Base-by-base conservation (phyloP, 1,139 yeast genomes). In the Scheffersomyces parashehatae region DNA sequence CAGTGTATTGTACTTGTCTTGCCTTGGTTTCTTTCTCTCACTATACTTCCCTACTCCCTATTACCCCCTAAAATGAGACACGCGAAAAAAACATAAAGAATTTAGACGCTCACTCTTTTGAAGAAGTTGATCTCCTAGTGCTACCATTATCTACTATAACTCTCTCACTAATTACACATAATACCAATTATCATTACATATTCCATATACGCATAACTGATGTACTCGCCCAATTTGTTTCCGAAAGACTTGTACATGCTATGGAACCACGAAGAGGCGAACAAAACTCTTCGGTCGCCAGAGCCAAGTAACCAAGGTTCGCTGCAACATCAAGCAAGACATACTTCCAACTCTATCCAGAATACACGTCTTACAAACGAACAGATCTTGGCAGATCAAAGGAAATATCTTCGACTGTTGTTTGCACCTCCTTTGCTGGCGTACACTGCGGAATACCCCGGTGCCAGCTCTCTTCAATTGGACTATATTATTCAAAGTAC, bases 391-490 rank as follows among this genome's bases (percentile, higher is more conserved):
- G 63, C 59, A 24, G 63, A 60, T 10, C 63, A 60, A 13, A 38
- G 53, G 8, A 51, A 47, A 42, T 51, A 52, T 41, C 45, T 54
- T 13, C 53, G 59, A 26, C 58, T 44, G 51, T 48, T 60, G 35
- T 71, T 65, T 52, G 82, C 82, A 0, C 83, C 83, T 1, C 81
- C 83, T 5, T 59, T 80, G 29, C 71, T 77, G 41, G 78, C 82
- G 1, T 80, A 78, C 52, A 72, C 81, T 0, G 73, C 82, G 0
- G 79, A 74, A 16, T 60, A 64, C 39, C 79, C 82, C 2, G 84
- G 84, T 0, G 75, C 81, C 32, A 64, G 65, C 42, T 45, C 62
- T 13, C 52, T 60, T 1, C 63, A 65, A 38, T 49, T 68, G 37
- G 70, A 65, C 39, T 65, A 62, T 52, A 63, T 63, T 13, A 71